phyloP scores from a whole-genome alignment of 768 basidiomycete species.

The Chalciporus piperatus region DNA sequence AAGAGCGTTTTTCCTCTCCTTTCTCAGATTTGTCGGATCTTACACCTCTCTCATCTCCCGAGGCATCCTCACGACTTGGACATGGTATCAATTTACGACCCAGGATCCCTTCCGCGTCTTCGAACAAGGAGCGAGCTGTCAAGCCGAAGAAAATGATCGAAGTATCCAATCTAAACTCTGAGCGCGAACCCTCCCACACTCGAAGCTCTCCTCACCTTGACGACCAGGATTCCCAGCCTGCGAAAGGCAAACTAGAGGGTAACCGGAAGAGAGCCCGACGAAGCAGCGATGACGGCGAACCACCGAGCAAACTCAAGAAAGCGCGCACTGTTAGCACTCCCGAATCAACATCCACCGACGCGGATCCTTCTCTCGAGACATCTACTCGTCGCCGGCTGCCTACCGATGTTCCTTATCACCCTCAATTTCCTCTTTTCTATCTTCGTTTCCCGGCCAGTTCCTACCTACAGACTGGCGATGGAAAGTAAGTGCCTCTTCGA shows the following conservation, averaged over 20 bases:
- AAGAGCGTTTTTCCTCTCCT: slow-evolving; percentile 19
- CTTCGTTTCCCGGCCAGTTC: slow-evolving; percentile 66
- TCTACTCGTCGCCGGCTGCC: slow-evolving; percentile 50
- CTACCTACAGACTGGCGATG: slow-evolving; percentile 41
- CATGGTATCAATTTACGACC: slow-evolving; percentile 1
- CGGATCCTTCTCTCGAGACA: background rate
- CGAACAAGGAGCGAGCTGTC: background rate
- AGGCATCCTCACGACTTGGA: slow-evolving; percentile 5
- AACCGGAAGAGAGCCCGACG: slow-evolving; percentile 20
- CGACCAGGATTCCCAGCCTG: slow-evolving; percentile 16
- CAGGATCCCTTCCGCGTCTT: slow-evolving; percentile 17
- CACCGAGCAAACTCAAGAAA: slow-evolving; percentile 13
- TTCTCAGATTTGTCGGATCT: slow-evolving; percentile 29
- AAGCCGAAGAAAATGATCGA: background rate
- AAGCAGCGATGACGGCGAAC: slow-evolving; percentile 9
- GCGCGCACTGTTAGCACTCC: background rate
- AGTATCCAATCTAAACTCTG: background rate
- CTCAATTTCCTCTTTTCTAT: slow-evolving; percentile 62
- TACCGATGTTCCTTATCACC: slow-evolving; percentile 40
- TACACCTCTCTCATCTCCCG: slow-evolving; percentile 29
- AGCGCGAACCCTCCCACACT: background rate
- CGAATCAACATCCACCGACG: background rate
- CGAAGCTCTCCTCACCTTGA: background rate
- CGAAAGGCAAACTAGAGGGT: slow-evolving; percentile 7
- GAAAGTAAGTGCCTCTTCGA: slow-evolving; percentile 34